Evolutionary conservation across 441 rosid genomes (phyloP), one percentile per base, ranked within the genome.

Genomic region (Gossypium davidsonii): DNA sequence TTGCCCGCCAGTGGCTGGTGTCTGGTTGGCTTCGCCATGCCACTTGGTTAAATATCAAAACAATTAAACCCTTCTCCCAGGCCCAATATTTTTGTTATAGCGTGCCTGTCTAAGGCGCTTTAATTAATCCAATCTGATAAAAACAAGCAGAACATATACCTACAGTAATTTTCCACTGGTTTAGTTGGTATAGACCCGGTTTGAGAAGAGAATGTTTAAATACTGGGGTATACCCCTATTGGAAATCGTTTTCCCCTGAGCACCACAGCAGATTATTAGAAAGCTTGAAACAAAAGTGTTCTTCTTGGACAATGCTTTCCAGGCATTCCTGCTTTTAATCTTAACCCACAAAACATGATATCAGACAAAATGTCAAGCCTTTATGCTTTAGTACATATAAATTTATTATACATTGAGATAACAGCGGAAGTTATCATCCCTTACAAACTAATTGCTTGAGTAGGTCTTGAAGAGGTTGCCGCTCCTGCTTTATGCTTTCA

Each of bases 401-500:
- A 44, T 44, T 10, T 44, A 44, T 44, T 44, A 55, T 10, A 14
- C n/a, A 63, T 65, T 65, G 37, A 46, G 55, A 65, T 65, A n/a
- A 44, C 37, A 44, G 26, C 14, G 6, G 9, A 44, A 65, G 53
- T 44, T 12, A 18, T 64, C 68, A 78, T 80, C 85, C 84, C 82
- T 83, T 78, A 75, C 52, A 23, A 31, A 89, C 90, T 48, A 92
- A 82, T 68, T 89, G 80, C 74, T 78, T 73, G 63, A 89, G 57
- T 23, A 88, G 0, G 87, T 85, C 39, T 85, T 80, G 0, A 79
- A 76, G 18, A 91, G 87, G 23, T 81, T 55, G 71, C 6, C 75
- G 76, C 77, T 94, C 99, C 28, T 83, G 82, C 80, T 64, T 83
- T 71, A 92, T 68, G 84, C 85, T 87, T 72, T 87, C 82, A 31